Base-by-base conservation (phyloP, 495 filamentous ascomycete genomes). In the Neurospora tetrasperma region DNA sequence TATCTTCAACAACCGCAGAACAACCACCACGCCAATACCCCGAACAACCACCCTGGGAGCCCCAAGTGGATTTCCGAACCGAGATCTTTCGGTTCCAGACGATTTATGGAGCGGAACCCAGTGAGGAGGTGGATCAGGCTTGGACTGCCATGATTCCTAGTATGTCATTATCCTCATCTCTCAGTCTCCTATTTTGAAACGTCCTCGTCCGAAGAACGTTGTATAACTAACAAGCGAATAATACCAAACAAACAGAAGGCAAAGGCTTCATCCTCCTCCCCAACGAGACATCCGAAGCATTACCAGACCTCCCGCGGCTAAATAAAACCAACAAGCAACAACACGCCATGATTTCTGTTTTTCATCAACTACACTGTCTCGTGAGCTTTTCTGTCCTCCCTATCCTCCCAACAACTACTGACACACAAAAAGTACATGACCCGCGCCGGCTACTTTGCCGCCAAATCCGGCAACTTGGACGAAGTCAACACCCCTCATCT, bases 401-500 rank as follows among this genome's bases (percentile, higher is more conserved):
- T 16, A n/a, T 44, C 16, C 43, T 14, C 42, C 16, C 42, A 6
- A 38, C 41, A 8, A 8, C 1, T 3, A 31, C 70, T 48, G n/a
- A 71, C 23, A 6, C 0, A 0, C 10, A 39, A n/a, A 48, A 20
- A 71, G 70, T 71, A 71, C 31, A 71, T 71, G 70, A 71, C 70
- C 42, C 70, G 70, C 7, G 70, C 70, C 0, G 70, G 70, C 27
- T 71, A 71, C 8, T 71, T 71, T 20, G 70, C 70, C 14, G 70
- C 70, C 70, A 68, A 46, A 40, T 71, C 70, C 40, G 70, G 70
- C 23, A 31, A 23, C 16, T 31, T 71, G 6, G 70, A 71, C 27
- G 42, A 71, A 12, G 5, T 71, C 42, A 71, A 71, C 70, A 46
- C 44, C 6, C 8, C 70, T 0, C 75, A 42, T 81, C 78, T 75